A percentile compares a stretch with the other conserved stretches of the same genome.
Conservation (phyloP, 106 monocot species). For the Dioscorea alata region DNA sequence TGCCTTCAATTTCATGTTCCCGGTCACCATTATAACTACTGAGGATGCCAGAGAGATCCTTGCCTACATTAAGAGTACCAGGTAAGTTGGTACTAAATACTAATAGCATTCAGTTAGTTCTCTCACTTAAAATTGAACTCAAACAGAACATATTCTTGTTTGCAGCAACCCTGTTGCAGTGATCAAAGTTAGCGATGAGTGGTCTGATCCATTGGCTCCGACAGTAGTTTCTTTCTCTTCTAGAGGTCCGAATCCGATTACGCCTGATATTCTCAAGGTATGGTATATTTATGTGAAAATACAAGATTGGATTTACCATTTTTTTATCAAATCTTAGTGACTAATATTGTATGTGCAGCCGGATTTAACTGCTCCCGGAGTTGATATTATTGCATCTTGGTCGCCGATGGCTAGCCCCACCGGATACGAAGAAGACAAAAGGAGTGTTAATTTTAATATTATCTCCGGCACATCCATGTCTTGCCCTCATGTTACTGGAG, state of each 20-base stretch:
- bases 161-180: background rate
- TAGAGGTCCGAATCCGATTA: slow-evolving; percentile 15
- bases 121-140: background rate
- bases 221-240: slow-evolving; percentile 11
- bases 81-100: background rate
- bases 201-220: background rate
- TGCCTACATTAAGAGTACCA: background rate
- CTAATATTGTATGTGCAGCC: background rate
- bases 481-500: slow-evolving; percentile 10
- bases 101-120: background rate
- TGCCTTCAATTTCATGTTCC: background rate
- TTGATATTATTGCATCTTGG: slow-evolving; percentile 19
- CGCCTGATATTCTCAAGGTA: slow-evolving; percentile 10
- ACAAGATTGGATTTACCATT: too few species aligned
- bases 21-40: background rate
- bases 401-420: background rate
- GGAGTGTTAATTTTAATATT: background rate
- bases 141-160: background rate
- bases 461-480: slow-evolving; percentile 21
- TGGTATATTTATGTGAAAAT: too few species aligned
- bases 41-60: background rate
- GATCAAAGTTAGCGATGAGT: background rate
- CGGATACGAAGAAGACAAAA: background rate
- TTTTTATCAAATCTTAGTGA: too few species aligned
- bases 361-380: slow-evolving; percentile 14